A percentile compares a stretch with the other conserved stretches of the same genome.
Evolutionary conservation across 2,329 filamentous ascomycete species (phyloP).

Genomic region (Phaeosphaeria sp.): DNA sequence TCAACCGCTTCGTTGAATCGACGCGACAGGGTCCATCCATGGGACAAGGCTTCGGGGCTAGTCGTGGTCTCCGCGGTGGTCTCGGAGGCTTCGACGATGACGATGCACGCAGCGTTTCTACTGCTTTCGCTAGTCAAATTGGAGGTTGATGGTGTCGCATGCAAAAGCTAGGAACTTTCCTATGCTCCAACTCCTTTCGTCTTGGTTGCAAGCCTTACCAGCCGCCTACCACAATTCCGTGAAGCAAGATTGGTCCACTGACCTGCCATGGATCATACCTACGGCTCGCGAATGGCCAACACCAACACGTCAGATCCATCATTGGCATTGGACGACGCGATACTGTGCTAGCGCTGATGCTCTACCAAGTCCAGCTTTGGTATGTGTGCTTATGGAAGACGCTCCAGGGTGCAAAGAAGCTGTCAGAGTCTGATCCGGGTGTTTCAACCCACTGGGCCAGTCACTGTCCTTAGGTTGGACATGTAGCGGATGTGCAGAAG

Average conservation of each 20-base stretch:
- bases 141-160: conserved; percentile 71
- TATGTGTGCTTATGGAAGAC: neutral
- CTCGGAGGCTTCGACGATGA: conserved; percentile 73
- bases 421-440: neutral
- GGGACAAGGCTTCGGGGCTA: conserved; percentile 46
- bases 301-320: conserved; percentile 5
- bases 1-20: conserved; percentile 93
- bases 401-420: neutral
- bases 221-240: neutral
- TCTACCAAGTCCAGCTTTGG: neutral
- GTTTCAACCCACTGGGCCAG: neutral
- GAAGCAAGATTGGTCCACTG: neutral
- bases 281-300: neutral
- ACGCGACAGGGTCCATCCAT: conserved; percentile 67
- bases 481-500: neutral
- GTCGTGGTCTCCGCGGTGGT: conserved; percentile 49
- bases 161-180: conserved; percentile 2
- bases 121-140: conserved; percentile 94
- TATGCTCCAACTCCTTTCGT: conserved; percentile 2
- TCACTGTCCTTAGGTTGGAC: neutral
- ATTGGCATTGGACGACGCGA: conserved; percentile 2
- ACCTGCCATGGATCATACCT: neutral
- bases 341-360: conserved; percentile 1
- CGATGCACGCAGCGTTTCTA: conserved; percentile 94
- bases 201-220: conserved; percentile 9